These are phyloP conservation scores for Fagus sylvatica DNA, from an alignment of 306 rosid species.

Conservation along the genomic window DNA sequence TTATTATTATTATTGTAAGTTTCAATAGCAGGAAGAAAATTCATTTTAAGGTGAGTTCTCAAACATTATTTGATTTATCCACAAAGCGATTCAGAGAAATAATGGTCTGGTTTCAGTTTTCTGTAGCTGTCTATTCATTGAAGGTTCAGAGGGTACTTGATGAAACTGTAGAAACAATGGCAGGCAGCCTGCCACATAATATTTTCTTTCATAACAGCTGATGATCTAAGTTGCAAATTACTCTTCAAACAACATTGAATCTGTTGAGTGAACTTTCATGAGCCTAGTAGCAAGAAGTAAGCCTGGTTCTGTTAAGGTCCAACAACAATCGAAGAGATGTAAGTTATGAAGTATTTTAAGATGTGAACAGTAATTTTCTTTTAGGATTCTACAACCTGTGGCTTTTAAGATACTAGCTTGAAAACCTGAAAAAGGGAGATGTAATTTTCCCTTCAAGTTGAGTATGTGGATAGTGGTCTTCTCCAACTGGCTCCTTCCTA, in stretches of 20 bases:
- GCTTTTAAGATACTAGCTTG: neutral
- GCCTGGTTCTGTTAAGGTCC: neutral
- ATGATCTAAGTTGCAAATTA: neutral
- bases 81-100: neutral
- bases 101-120: neutral
- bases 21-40: neutral
- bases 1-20: neutral
- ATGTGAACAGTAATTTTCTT: neutral
- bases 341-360: neutral
- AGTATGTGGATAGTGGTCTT: neutral
- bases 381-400: neutral
- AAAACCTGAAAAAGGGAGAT: neutral
- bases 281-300: neutral
- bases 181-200: neutral
- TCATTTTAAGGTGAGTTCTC: neutral
- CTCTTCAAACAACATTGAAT: neutral
- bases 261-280: neutral
- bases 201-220: neutral
- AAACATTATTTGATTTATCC: too few species aligned
- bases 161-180: neutral
- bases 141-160: neutral
- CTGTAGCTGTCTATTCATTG: neutral
- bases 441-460: neutral
- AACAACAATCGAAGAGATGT: neutral
- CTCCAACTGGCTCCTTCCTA: neutral